Base-by-base conservation (phyloP, 495 filamentous ascomycete genomes). In the Evansstolkia leycettana region DNA sequence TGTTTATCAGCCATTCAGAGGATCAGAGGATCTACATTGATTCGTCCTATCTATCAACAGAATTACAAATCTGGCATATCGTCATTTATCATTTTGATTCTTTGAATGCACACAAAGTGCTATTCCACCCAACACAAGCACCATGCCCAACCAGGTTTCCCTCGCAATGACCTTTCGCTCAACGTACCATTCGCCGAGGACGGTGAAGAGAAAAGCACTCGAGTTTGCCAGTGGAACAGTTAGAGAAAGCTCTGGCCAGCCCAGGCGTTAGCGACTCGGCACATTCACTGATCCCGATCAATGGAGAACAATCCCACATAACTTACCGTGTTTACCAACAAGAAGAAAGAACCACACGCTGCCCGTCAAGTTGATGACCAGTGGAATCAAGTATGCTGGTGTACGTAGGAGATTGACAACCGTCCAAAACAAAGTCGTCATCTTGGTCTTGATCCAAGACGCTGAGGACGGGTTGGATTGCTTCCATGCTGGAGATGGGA, bases 271-370 rank as follows among this genome's bases (percentile, higher is more conserved):
- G 20, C 20, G 9, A 23, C 4, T 5, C 9, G 20, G 9, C 20
- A 4, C 20, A 23, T 23, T 23, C 20, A 4, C 5, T 23, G 4
- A 23, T 23, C 20, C 20, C 20, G 20, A 37, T 8, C 27, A 29
- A 29, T 29, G 11, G 6, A 26, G 24, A 17, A 17, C 7, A 37
- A n/a, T 15, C n/a, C n/a, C n/a, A n/a, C n/a, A n/a, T n/a, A n/a
- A 73, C 78, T 42, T 58, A 90, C 86, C 84, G 45, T 88, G 85
- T 57, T 87, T 72, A 36, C 90, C 90, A 65, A 98, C 84, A 41
- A 98, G 62, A 45, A 95, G 54, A 50, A 98, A 98, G 48, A 98
- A 98, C 90, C 90, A 98, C 41, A 98, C 70, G 48, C 84, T 93
- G 38, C 90, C 90, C 23, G 90, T 94, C 45, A 95, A 56, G 50